These are phyloP conservation scores for Hordeum vulgare DNA, from an alignment of 176 grass and related monocot species.

Conservation along the genomic window MorexV3_pseudomolecules_assembly NC_058522.1:424219097-424219596, in stretches of 20 bases:
- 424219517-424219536: not conserved
- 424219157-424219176: not conserved
- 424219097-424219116: not conserved
- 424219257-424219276: slow-evolving; percentile 38
- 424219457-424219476: not conserved
- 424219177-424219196: not conserved
- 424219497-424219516: not conserved
- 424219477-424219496: not conserved
- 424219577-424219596: not conserved
- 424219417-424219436: not conserved
- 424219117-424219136: not conserved
- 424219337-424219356: slow-evolving; percentile 35
- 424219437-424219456: not conserved
- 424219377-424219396: slow-evolving; percentile 24
- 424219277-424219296: slow-evolving; percentile 49
- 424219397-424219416: not conserved
- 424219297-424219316: slow-evolving; percentile 31
- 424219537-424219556: not conserved
- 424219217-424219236: not conserved
- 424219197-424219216: not conserved
- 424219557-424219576: not conserved
- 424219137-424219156: not conserved
- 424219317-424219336: slow-evolving; percentile 34
- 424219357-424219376: slow-evolving; percentile 26
- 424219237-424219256: not conserved